Percentiles rank a stretch among this genome's conserved stretches.
phyloP scores from a whole-genome alignment of 2,329 filamentous ascomycete species.

The Aspergillus carbonarius region DNA sequence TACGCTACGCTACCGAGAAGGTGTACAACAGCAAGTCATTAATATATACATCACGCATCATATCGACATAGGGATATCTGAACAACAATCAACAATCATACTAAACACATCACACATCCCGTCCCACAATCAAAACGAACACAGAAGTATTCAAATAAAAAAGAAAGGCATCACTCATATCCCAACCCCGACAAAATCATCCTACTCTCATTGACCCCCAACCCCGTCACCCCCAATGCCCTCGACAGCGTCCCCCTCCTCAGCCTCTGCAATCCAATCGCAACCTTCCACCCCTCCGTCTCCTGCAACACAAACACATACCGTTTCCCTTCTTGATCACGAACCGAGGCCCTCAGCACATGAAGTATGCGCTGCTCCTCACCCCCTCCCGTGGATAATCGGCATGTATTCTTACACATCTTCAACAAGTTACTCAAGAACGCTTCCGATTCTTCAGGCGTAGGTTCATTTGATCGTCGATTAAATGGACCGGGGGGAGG shows the following conservation, averaged over 20 bases:
- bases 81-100: background rate
- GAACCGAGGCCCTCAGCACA: slow-evolving; percentile 57
- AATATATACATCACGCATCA: slow-evolving; percentile 1
- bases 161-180: slow-evolving; percentile 10
- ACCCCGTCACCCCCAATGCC: slow-evolving; percentile 49
- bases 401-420: slow-evolving; percentile 65
- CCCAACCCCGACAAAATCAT: slow-evolving; percentile 22
- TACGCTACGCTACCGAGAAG: background rate
- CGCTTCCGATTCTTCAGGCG: slow-evolving; percentile 65
- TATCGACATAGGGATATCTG: background rate
- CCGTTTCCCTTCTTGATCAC: slow-evolving; percentile 60
- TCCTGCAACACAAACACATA: slow-evolving; percentile 62
- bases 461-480: slow-evolving; percentile 54
- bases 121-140: too few species aligned
- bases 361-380: slow-evolving; percentile 49
- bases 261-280: slow-evolving; percentile 57
- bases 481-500: slow-evolving; percentile 35
- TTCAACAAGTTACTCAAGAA: slow-evolving; percentile 63
- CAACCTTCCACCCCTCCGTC: slow-evolving; percentile 63
- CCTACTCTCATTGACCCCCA: slow-evolving; percentile 20
- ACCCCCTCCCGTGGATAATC: slow-evolving; percentile 35
- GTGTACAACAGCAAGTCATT: background rate
- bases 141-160: too few species aligned
- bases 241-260: slow-evolving; percentile 57
- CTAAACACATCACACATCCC: too few species aligned